Evolutionary conservation across 1,139 yeast species (phyloP).

Genomic region (Blastobotrys illinoisensis): DNA sequence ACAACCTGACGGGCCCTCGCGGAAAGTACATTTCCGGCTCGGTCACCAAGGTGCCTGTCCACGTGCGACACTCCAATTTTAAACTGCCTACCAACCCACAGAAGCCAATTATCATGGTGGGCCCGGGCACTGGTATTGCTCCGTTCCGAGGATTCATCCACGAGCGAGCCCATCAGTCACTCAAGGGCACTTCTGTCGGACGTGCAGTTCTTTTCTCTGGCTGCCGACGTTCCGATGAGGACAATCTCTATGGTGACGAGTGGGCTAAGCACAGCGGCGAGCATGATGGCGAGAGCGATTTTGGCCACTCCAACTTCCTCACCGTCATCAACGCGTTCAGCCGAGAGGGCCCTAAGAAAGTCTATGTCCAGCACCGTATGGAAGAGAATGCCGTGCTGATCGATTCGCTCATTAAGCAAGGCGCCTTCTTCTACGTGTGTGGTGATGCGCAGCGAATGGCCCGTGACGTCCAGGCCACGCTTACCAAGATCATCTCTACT

Average conservation of each 20-base stretch:
- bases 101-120: slow-evolving; percentile 85
- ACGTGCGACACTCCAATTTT: slow-evolving; percentile 90
- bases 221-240: slow-evolving; percentile 69
- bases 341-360: slow-evolving; percentile 61
- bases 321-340: slow-evolving; percentile 79
- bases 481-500: slow-evolving; percentile 56
- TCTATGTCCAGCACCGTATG: slow-evolving; percentile 82
- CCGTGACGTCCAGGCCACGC: slow-evolving; percentile 80
- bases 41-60: slow-evolving; percentile 70
- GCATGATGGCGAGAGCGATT: slow-evolving; percentile 16
- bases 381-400: slow-evolving; percentile 51
- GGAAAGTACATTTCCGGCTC: slow-evolving; percentile 38
- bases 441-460: slow-evolving; percentile 98
- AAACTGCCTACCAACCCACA: slow-evolving; percentile 85
- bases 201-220: slow-evolving; percentile 78
- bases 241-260: slow-evolving; percentile 78
- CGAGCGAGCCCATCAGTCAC: slow-evolving; percentile 61
- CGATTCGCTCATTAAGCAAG: slow-evolving; percentile 55
- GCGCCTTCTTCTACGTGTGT: slow-evolving; percentile 90
- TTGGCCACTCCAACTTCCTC: slow-evolving; percentile 23
- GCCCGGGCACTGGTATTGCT: slow-evolving; percentile 98
- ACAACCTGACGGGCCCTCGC: slow-evolving; percentile 81
- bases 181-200: slow-evolving; percentile 58
- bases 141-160: slow-evolving; percentile 93
- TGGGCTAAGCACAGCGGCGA: slow-evolving; percentile 55